Conservation (phyloP, 768 basidiomycete genomes). For the Pulveroboletus sp. region DNA sequence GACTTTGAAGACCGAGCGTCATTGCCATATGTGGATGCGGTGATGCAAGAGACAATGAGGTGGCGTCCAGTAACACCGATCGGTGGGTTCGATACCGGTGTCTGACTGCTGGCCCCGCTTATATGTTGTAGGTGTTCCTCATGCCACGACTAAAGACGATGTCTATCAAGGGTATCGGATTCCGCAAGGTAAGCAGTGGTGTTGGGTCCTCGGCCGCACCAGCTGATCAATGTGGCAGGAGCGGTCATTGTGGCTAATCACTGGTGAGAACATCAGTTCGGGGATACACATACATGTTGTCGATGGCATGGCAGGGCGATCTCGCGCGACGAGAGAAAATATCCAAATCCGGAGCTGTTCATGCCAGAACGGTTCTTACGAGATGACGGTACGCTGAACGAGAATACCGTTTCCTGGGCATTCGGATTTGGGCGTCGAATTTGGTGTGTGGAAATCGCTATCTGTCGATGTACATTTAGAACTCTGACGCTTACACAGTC, state of each 20-base stretch:
- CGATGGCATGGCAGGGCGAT: constrained; percentile 34
- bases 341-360: constrained; percentile 33
- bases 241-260: constrained; percentile 7
- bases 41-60: constrained; percentile 33
- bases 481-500: background rate
- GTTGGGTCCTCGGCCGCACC: too few species aligned
- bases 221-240: constrained; percentile 2
- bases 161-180: background rate
- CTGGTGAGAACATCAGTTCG: constrained; percentile 3
- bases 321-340: constrained; percentile 36
- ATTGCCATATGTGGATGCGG: constrained; percentile 35
- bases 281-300: too few species aligned
- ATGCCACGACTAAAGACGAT: background rate
- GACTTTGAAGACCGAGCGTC: constrained; percentile 25
- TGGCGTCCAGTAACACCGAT: constrained; percentile 21
- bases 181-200: too few species aligned
- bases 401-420: constrained; percentile 6
- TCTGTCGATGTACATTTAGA: background rate
- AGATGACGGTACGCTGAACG: constrained; percentile 13
- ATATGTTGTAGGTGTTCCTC: too few species aligned
- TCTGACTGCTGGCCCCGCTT: too few species aligned
- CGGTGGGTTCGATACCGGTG: too few species aligned
- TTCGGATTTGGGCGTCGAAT: constrained; percentile 25
- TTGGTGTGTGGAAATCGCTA: constrained; percentile 7
- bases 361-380: constrained; percentile 37